Base-by-base conservation (phyloP, 139 green algal species). In the Nannochloris sp. region DNA sequence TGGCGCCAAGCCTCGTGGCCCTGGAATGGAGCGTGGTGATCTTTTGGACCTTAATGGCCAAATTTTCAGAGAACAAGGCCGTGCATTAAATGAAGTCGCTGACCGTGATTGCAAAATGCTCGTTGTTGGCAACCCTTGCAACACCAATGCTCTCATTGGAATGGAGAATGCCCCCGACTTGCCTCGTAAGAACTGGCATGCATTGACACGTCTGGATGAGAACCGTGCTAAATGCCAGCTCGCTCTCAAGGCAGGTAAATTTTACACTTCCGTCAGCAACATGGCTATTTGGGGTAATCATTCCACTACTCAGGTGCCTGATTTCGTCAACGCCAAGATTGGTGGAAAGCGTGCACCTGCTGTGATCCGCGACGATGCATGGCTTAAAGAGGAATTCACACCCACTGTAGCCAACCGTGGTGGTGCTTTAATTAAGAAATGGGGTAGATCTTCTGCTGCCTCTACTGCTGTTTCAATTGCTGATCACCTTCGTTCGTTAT, bases 221-320 rank as follows among this genome's bases (percentile, higher is more conserved):
- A 92, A 92, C 81, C 78, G 90, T 45, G 90, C 90, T 71, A 96
- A 95, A 84, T 95, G 82, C 80, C 90, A 96, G 82, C 81, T 97
- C 51, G 90, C 86, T 10, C 61, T 95, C 23, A 93, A 95, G 78
- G 61, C 78, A 2, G 84, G 86, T 62, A 87, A 88, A 70, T 95
- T 94, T 78, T 96, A 95, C 75, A 91, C 86, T 48, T 78, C 68
- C n/a, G 80, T 97, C 31, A 86, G 67, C 60, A 90, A 92, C 74
- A 71, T 66, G 37, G 30, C 73, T 45, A 87, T 97, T 70, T 97
- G 91, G 91, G 91, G 91, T 65, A 97, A 97, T 81, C 91, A 97
- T 86, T 92, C 82, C 33, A 96, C 91, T 65, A 96, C 91, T 8
- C 88, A 91, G 80, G 90, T 97, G 23, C 91, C 91, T 19, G 91